These are phyloP conservation scores for Chimonanthus praecox DNA, from an alignment of 164 flowering plant species.

Conservation along the genomic window DNA sequence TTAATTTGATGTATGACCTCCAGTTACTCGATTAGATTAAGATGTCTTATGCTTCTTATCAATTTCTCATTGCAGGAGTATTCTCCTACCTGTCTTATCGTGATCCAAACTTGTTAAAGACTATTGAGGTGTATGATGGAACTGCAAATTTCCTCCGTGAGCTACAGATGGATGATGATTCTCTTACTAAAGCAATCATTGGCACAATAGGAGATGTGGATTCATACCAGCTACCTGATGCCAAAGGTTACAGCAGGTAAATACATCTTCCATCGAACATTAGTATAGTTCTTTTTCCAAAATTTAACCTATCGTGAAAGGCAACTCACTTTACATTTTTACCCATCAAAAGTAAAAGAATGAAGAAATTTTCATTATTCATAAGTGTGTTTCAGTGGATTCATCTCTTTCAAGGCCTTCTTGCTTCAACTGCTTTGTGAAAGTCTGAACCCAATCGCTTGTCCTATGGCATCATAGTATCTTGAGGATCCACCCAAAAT, in stretches of 20 bases:
- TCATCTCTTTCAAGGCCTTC: no score
- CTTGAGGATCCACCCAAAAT: no score
- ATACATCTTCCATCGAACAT: background rate
- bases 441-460: no score
- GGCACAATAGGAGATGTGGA: slow-evolving; percentile 99
- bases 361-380: no score
- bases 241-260: slow-evolving; percentile 97
- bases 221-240: slow-evolving; percentile 95
- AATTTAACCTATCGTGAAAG: background rate
- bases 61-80: slow-evolving; percentile 47
- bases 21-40: background rate
- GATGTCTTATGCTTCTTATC: slow-evolving; percentile 7
- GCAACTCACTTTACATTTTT: background rate
- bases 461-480: no score
- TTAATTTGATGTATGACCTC: background rate
- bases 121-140: slow-evolving; percentile 87
- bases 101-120: slow-evolving; percentile 94
- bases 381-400: no score
- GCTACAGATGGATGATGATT: slow-evolving; percentile 80
- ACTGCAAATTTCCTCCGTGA: slow-evolving; percentile 71
- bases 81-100: slow-evolving; percentile 93
- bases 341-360: no score
- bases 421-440: no score
- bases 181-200: slow-evolving; percentile 92
- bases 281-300: background rate